Conservation (phyloP, 2,329 filamentous ascomycete genomes). For the Fusarium secorum region DNA sequence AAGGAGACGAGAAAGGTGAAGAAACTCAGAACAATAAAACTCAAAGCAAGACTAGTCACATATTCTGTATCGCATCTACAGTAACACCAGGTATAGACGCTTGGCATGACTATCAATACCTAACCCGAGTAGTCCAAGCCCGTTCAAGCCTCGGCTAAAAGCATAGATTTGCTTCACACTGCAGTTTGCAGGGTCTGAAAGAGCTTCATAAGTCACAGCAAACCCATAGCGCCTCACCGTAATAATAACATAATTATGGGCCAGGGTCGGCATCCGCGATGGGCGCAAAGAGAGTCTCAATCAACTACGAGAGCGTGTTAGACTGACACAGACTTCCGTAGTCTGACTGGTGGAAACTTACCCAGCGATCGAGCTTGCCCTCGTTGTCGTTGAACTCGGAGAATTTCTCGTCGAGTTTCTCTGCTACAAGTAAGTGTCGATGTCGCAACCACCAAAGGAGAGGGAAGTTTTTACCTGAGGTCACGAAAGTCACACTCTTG, state of each 20-base stretch:
- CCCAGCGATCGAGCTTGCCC: not conserved
- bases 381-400: not conserved
- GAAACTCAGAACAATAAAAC: no score
- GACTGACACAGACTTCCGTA: not conserved
- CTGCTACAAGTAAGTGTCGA: not conserved
- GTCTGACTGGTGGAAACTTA: not conserved
- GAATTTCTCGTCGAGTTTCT: not conserved
- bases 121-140: not conserved
- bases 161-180: no score
- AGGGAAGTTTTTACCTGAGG: not conserved
- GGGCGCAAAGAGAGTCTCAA: not conserved
- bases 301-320: not conserved
- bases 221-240: not conserved
- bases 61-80: not conserved
- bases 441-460: not conserved
- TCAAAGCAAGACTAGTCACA: accelerated
- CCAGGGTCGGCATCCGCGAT: not conserved
- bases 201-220: not conserved
- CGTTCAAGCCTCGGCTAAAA: not conserved
- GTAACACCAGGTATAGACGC: not conserved
- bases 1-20: accelerated
- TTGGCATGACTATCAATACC: not conserved
- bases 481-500: not conserved
- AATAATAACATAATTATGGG: not conserved
- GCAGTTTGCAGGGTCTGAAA: not conserved